Evolutionary conservation across 2,329 filamentous ascomycete genomes (phyloP).

Genomic region (Zymoseptoria ardabiliae): DNA sequence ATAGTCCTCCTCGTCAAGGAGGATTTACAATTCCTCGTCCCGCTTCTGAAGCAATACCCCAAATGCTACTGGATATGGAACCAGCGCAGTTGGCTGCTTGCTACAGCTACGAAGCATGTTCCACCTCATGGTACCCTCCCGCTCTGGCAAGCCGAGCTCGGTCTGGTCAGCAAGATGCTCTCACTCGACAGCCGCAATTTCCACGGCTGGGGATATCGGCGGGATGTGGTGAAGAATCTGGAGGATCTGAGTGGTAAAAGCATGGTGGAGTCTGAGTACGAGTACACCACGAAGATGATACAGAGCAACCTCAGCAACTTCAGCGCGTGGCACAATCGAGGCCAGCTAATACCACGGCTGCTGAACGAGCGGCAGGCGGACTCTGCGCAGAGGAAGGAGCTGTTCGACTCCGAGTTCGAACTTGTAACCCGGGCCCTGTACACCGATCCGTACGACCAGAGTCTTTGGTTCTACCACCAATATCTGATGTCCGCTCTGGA

Average conservation of each 20-base stretch:
- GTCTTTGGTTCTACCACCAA: constrained; percentile 94
- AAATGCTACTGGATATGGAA: constrained; percentile 99
- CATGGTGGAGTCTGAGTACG: constrained; percentile 74
- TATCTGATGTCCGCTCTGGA: constrained; percentile 64
- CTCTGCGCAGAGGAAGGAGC: constrained; percentile 53
- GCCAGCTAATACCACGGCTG: constrained; percentile 70
- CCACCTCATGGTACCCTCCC: constrained; percentile 48
- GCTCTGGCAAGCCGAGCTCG: constrained; percentile 80
- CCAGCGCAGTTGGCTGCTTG: constrained; percentile 78
- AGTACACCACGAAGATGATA: constrained; percentile 88
- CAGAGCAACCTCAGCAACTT: constrained; percentile 83
- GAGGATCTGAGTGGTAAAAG: constrained; percentile 47
- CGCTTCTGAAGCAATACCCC: constrained; percentile 74
- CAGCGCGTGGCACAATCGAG: constrained; percentile 90
- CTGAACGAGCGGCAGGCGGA: constrained; percentile 63
- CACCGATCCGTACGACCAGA: constrained; percentile 88
- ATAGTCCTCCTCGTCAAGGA: constrained; percentile 53
- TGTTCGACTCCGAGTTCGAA: constrained; percentile 71
- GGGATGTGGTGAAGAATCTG: constrained; percentile 67
- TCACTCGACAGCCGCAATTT: constrained; percentile 82
- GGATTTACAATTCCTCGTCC: constrained; percentile 77
- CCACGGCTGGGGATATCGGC: constrained; percentile 90
- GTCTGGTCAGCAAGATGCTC: constrained; percentile 80
- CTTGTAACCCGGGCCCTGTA: constrained; percentile 72
- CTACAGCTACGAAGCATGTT: constrained; percentile 61